Base-by-base conservation (phyloP, 345 rosid species). In the Combretum micranthum region DNA sequence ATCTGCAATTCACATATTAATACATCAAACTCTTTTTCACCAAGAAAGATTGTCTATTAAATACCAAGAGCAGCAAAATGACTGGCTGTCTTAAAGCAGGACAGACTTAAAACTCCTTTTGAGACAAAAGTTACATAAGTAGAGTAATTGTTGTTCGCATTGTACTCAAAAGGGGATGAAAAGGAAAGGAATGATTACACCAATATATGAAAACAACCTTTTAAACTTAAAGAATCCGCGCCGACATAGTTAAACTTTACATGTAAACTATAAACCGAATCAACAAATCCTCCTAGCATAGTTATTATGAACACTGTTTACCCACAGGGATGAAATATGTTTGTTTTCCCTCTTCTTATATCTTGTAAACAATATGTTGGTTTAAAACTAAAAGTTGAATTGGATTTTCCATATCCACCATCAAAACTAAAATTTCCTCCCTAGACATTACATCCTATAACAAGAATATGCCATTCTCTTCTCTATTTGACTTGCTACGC, bases 1-100 rank as follows among this genome's bases (percentile, higher is more conserved):
- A 61, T 84, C 93, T 88, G 82, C 68, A 77, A 59, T 32, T 32
- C 0, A 4, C 7, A 11, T 4, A 53, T 37, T 45, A 45, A 46
- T 2, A 46, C 1, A 46, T 15, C 49, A 15, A 15, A 17, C 19
- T 1, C 14, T 15, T 1, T 15, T 46, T 7, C 7, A 16, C 13
- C 51, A 52, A 25, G 46, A 43, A 48, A 53, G 15, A 61, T 52
- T 16, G 52, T 59, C 56, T 44, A 62, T 60, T 56, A 50, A 21
- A 53, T 47, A 13, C 49, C 42, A 65, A 69, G 52, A 50, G 65
- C 42, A 17, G 16, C 18, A 71, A 72, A 20, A 15, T 59, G 18
- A 26, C 6, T 20, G 20, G 9, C 13, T 39, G 26, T 15, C 14
- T 46, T 15, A 15, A 46, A 46, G 17, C 19, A 15, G n/a, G 19